Conservation (phyloP, 148 eudicot genomes). For the Pouteria glomerata region DNA sequence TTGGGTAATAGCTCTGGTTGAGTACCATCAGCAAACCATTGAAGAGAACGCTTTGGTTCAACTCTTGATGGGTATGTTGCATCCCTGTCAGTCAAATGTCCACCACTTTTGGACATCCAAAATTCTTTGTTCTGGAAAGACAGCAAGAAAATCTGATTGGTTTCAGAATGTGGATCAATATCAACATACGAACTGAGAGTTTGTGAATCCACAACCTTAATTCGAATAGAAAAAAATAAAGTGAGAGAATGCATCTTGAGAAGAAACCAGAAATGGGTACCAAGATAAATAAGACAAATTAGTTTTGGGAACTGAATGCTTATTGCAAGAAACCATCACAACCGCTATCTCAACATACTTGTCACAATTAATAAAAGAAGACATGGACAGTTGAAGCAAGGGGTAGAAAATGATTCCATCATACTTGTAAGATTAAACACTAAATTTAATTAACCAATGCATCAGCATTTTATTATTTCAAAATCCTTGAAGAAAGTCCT, state of each 20-base stretch:
- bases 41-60: constrained; percentile 39
- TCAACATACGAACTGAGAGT: background rate
- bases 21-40: constrained; percentile 40
- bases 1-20: constrained; percentile 45
- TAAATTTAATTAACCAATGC: too few relatives aligned
- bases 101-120: constrained; percentile 43
- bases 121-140: constrained; percentile 46
- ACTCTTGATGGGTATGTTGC: constrained; percentile 29
- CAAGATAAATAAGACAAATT: background rate
- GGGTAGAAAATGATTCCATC: too few relatives aligned
- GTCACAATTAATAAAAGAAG: too few relatives aligned
- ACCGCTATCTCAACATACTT: too few relatives aligned
- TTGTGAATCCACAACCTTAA: background rate
- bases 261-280: background rate
- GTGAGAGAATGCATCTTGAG: background rate
- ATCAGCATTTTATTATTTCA: too few relatives aligned
- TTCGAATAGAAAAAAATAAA: background rate
- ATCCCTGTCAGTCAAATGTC: constrained; percentile 28
- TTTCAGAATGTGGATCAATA: background rate
- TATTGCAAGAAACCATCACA: too few relatives aligned
- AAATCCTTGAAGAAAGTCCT: too few relatives aligned
- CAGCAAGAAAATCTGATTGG: constrained; percentile 5
- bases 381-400: too few relatives aligned
- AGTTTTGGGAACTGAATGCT: too few relatives aligned
- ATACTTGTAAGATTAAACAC: too few relatives aligned